Evolutionary conservation across 805 yeast genomes (phyloP), one percentile per base, ranked within the genome.

Genomic region (Komagataella pastoris): DNA sequence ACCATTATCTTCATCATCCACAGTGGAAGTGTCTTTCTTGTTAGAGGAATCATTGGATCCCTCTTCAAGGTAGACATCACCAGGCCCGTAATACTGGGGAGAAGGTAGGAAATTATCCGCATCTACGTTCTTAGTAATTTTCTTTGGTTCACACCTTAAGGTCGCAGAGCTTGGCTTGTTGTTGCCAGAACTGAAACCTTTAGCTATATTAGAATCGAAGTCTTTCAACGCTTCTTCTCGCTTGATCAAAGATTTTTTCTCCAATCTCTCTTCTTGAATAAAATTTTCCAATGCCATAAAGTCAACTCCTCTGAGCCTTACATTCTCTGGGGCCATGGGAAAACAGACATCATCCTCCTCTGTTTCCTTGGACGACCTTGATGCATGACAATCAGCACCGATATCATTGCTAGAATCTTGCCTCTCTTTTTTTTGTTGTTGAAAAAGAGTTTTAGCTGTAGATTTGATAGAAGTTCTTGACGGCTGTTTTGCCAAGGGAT

Each of bases 261-360:
- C 77, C 53, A 72, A 77, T 54, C 81, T 68, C 58, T 79, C 82
- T 52, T 79, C 84, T 51, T 72, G 72, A 47, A 85, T 80, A 61
- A 85, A 88, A 58, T 85, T 93, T 53, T 88, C 96, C 57, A 91
- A 77, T 61, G 89, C 97, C 60, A 81, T 88, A 60, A 91, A 88
- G 66, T 91, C 96, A 57, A 93, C 87, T 17, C 96, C 97, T 54
- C 81, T 81, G 7, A 65, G 57, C 50, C 79, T 71, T 10, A 73
- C 71, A 52, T 76, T 79, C 54, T 83, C 84, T 3, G 85, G 81
- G 49, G 80, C 70, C 88, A 88, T 84, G 2, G 98, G 98, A 67
- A 90, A 90, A 72, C 98, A 91, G 47, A 91, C n/a, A n/a, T n/a
- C 99, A 75, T 91, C 98, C 63, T 88, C 97, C 61, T 90, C 98